Evolutionary conservation across 768 basidiomycete genomes (phyloP).

Genomic region (Pisolithus sp.): DNA sequence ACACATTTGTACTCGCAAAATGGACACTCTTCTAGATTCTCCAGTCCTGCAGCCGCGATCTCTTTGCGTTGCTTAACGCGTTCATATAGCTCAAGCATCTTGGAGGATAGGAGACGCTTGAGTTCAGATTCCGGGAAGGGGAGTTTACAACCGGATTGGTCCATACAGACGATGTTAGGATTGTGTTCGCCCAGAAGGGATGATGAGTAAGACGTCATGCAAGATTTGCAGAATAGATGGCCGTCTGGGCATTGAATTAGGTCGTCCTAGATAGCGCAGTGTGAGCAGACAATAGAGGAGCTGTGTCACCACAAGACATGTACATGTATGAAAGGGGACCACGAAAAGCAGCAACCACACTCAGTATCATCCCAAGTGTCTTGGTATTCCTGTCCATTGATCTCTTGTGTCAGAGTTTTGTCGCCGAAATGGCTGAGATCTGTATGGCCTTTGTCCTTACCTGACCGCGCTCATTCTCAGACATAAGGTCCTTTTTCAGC

Average conservation of each 20-base stretch:
- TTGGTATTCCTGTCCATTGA: slow-evolving; percentile 33
- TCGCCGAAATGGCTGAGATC: slow-evolving; percentile 8
- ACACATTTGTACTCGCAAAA: slow-evolving; percentile 84
- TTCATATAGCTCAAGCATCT: slow-evolving; percentile 64
- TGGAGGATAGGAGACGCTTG: slow-evolving; percentile 55
- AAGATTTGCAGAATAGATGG: slow-evolving; percentile 78
- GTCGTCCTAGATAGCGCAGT: slow-evolving; percentile 45
- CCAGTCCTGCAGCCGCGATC: slow-evolving; percentile 69
- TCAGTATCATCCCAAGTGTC: slow-evolving; percentile 60
- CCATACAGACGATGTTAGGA: slow-evolving; percentile 71
- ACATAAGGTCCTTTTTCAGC: slow-evolving; percentile 28
- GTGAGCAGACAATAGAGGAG: not conserved
- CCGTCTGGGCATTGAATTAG: slow-evolving; percentile 88
- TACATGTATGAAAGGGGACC: slow-evolving; percentile 59
- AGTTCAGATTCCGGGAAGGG: slow-evolving; percentile 68
- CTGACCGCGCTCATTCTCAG: slow-evolving; percentile 2
- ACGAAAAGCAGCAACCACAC: slow-evolving; percentile 82
- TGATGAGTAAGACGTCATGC: slow-evolving; percentile 63
- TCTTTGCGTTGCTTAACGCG: slow-evolving; percentile 74
- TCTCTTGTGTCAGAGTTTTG: slow-evolving; percentile 25
- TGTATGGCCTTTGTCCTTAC: not conserved
- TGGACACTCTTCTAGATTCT: slow-evolving; percentile 83
- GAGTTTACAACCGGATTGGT: slow-evolving; percentile 64
- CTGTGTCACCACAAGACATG: not conserved
- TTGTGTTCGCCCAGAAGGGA: slow-evolving; percentile 60